Percentiles rank a stretch among this genome's conserved stretches.
Conservation (phyloP, 306 rosid genomes). For the Fragaria ananassa region DNA sequence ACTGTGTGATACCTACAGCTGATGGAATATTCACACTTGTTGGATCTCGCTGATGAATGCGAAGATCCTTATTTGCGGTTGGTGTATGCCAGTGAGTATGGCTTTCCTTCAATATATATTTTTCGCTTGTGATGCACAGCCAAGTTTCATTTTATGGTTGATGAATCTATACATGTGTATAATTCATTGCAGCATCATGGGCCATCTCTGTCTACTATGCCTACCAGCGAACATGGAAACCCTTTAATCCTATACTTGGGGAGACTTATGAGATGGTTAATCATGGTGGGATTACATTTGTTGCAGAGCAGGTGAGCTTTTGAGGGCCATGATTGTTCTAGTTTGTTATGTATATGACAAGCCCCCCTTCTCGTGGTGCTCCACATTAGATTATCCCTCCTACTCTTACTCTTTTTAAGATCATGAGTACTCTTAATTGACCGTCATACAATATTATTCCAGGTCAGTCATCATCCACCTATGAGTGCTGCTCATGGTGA, state of each 20-base stretch:
- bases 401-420: background rate
- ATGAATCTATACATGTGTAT: conserved; percentile 1
- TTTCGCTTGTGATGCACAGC: background rate
- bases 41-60: conserved; percentile 77
- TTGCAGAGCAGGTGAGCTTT: conserved; percentile 80
- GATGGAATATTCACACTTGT: conserved; percentile 87
- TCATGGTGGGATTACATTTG: conserved; percentile 68
- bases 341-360: background rate
- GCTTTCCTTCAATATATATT: conserved; percentile 5
- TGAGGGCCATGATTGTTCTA: conserved; percentile 7
- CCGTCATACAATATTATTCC: conserved; percentile 16
- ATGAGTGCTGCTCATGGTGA: conserved; percentile 94
- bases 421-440: conserved; percentile 2
- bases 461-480: conserved; percentile 98
- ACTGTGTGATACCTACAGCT: conserved; percentile 45
- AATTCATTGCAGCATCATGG: conserved; percentile 69
- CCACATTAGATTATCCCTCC: background rate
- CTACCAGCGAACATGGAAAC: conserved; percentile 95
- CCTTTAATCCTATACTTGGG: conserved; percentile 94
- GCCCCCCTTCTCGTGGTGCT: background rate
- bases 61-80: conserved; percentile 81
- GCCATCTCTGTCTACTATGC: conserved; percentile 92
- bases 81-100: conserved; percentile 72
- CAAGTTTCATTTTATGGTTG: background rate
- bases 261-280: conserved; percentile 86